Evolutionary conservation across 2,329 filamentous ascomycete genomes (phyloP), one percentile per base, ranked within the genome.

Genomic region (Ceratocystis cubensis): DNA sequence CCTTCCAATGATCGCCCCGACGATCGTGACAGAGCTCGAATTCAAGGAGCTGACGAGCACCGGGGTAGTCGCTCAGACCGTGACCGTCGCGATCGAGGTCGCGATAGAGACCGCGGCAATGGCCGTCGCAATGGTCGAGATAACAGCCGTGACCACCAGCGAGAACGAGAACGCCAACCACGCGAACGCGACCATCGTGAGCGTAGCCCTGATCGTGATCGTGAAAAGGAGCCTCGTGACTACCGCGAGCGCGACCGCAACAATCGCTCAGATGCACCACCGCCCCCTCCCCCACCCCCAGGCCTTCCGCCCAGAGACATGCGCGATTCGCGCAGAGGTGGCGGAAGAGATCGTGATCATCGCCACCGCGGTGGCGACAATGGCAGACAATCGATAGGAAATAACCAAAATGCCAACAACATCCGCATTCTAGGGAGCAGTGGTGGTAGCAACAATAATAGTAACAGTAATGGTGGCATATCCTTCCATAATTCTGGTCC

Each of bases 121-220:
- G 56, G 28, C 15, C 74, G 77, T 53, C 71, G 74, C 70, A 71
- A 70, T 62, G 78, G 73, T 25, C 76, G 80, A n/a, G 78, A 80
- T 33, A 77, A 74, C 70, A 83, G 81, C 68, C 78, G 79, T 48
- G 81, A 83, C 59, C 75, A 71, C 63, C 76, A 78, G n/a, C 75
- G 77, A 45, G 76, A 78, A n/a, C 75, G 77, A 46, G 76, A 78
- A 1, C 70, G 72, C 46, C 70, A 73, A 41, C 72, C 73, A 22
- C 71, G 73, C 10, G 73, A 76, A 5, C 71, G 74, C 63, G 72
- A 74, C 67, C 75, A 80, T 48, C 75, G 70, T n/a, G 81, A 83
- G 63, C 76, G 78, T 25, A 81, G 76, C 68, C 71, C 75, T 5
- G 76, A 76, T 13, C 77, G 80, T 46, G 80, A 82, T 8, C 75